phyloP scores from a whole-genome alignment of 2,329 filamentous ascomycete genomes.

The Ascocoryne sarcoides region DNA sequence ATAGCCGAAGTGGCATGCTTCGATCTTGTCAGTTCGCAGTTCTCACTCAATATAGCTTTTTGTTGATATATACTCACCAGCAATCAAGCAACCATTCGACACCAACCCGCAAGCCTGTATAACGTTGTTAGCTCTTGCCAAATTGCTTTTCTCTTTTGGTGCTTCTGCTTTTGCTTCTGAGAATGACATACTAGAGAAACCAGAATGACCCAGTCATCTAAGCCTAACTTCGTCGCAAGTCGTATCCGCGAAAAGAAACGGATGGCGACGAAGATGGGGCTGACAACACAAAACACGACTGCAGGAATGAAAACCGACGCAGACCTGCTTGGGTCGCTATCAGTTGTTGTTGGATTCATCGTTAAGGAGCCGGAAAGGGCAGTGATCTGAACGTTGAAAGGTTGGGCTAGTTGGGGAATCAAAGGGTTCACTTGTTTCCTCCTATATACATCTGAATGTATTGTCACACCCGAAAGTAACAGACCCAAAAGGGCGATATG shows the following conservation, averaged over 20 bases:
- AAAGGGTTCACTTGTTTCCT: no score
- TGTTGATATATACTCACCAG: background rate
- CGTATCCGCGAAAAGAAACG: background rate
- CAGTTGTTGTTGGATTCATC: no score
- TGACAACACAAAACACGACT: conserved; percentile 1
- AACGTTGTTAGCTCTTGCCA: background rate
- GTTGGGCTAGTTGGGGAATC: no score
- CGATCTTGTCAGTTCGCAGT: background rate
- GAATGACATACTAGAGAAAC: conserved; percentile 1
- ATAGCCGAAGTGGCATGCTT: background rate
- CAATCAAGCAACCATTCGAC: background rate
- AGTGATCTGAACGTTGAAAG: no score
- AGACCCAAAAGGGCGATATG: no score
- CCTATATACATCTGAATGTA: no score
- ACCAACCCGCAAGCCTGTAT: background rate
- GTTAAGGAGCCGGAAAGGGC: no score
- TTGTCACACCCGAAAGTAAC: no score
- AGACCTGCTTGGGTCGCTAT: background rate
- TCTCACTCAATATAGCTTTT: no score
- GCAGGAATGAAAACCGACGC: conserved; percentile 1
- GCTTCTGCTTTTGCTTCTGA: conserved; percentile 29
- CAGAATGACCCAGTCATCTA: conserved; percentile 2
- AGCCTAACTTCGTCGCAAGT: background rate
- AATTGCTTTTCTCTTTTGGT: background rate
- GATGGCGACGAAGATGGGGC: background rate